Evolutionary conservation across 2,329 filamentous ascomycete genomes (phyloP), one percentile per base, ranked within the genome.

Genomic region (Truncatella angustata): DNA sequence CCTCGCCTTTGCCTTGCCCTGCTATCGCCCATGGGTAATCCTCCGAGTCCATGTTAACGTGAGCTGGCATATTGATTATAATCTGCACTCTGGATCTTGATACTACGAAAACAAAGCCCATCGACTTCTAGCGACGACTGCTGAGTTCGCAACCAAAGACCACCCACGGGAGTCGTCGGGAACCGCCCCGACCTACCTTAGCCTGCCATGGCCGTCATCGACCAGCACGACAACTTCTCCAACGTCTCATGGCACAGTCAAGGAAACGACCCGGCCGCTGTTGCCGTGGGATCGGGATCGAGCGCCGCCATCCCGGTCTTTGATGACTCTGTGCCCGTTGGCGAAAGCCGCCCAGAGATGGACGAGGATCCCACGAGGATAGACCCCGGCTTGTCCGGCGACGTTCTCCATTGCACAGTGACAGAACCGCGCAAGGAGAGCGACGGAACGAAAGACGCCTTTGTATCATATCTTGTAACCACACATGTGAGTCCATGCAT

Each of bases 391-490:
- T 76, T 88, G 50, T 86, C 86, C 55, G 80, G 78, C 34, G 93
- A 95, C 59, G 80, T 83, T 52, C 80, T 99, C 39, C 88, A 96
- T 66, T 97, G 92, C 68, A 84, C 77, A 16, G 93, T 99, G 16
- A 84, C 85, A 50, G 82, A 86, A 53, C 91, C 94, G 18, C 82
- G 93, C 70, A 97, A 97, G 73, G 94, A 97, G 76, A 94, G 93
- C 65, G 91, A 97, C 65, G 93, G 94, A 44, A 95, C 92, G 54
- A 97, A 97, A 71, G 94, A 97, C 72, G 88, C 91, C 50, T 99
- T 96, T 73, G 88, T 97, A 53, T 97, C 94, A 10, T 99, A 99
- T 69, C 79, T 95, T 46, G 90, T 99, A 59, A 94, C 90, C 40
- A 97, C 94, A 49, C 80, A 92, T 72, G 92, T 96, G 76, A 52